A percentile compares a stretch with the other conserved stretches of the same genome.
Evolutionary conservation across 805 yeast species (phyloP).

Genomic region (Myxozyma vanderwaltii): DNA sequence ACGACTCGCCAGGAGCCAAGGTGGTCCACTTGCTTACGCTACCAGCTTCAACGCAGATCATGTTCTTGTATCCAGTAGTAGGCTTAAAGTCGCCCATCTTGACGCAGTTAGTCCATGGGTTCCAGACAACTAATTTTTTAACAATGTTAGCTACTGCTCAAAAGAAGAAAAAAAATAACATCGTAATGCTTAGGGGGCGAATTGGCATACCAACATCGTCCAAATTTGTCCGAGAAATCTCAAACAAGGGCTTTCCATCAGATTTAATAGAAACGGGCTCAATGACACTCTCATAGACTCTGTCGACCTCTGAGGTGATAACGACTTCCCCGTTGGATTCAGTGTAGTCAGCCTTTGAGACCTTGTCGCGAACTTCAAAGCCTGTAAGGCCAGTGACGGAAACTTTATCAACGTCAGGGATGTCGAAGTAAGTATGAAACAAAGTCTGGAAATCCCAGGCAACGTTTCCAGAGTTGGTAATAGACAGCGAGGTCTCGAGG

Average conservation of each 20-base stretch:
- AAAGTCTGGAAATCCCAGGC: conserved; percentile 87
- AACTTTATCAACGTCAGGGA: conserved; percentile 75
- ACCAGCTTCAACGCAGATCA: conserved; percentile 97
- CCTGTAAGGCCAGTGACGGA: conserved; percentile 79
- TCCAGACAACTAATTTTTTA: conserved; percentile 83
- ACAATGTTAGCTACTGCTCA: background rate
- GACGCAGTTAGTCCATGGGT: conserved; percentile 87
- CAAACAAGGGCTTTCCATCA: conserved; percentile 69
- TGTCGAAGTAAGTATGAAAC: conserved; percentile 84
- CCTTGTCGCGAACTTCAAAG: conserved; percentile 72
- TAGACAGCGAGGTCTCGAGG: conserved; percentile 70
- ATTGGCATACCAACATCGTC: conserved; percentile 48
- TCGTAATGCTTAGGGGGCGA: too few species aligned
- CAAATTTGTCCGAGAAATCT: conserved; percentile 64
- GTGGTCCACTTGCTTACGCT: conserved; percentile 68
- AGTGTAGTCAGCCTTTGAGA: conserved; percentile 53
- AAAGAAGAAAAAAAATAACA: background rate
- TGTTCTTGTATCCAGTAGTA: conserved; percentile 73
- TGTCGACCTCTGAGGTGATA: conserved; percentile 66
- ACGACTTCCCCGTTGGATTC: conserved; percentile 39
- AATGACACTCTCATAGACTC: conserved; percentile 71
- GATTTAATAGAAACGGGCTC: conserved; percentile 63
- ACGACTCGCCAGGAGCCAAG: conserved; percentile 69
- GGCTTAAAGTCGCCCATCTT: conserved; percentile 90
- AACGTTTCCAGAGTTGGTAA: conserved; percentile 66